phyloP scores from a whole-genome alignment of 2,329 filamentous ascomycete species.

The Lecanicillium sp. region DNA sequence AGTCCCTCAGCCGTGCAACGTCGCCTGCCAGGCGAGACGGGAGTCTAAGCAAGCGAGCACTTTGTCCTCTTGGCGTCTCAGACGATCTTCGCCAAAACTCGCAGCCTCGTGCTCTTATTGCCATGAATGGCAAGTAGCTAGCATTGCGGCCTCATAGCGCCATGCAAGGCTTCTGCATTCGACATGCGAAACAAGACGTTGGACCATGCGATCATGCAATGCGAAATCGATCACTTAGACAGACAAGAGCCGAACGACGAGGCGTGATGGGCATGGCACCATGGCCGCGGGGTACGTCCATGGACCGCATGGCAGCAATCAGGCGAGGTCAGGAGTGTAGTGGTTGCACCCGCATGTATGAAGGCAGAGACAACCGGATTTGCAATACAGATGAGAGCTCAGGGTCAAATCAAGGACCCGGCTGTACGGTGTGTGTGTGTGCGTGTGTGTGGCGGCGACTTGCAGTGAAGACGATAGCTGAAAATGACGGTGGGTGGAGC shows the following conservation, averaged over 20 bases:
- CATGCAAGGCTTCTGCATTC: background rate
- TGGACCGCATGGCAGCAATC: no score
- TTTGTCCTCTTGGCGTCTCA: constrained; percentile 1
- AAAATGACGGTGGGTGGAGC: constrained; percentile 12
- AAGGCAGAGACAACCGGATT: background rate
- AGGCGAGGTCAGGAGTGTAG: no score
- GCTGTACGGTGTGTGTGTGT: background rate
- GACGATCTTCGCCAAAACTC: no score
- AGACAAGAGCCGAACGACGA: no score
- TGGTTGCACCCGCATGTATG: no score
- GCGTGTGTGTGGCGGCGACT: constrained; percentile 6
- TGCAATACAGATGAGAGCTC: constrained; percentile 10
- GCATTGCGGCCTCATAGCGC: no score
- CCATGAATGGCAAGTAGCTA: no score
- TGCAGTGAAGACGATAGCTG: constrained; percentile 13
- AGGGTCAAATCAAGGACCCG: background rate
- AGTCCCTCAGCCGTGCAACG: background rate
- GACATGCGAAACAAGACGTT: background rate
- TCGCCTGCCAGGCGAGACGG: background rate
- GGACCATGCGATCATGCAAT: background rate
- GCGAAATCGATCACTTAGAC: constrained; percentile 10
- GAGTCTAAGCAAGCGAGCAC: background rate
- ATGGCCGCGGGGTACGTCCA: no score
- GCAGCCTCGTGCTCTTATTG: no score
- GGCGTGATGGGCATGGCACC: no score